Evolutionary conservation across 208 protist species (phyloP).

Genomic region (Leptomonas pyrrhocoris): DNA sequence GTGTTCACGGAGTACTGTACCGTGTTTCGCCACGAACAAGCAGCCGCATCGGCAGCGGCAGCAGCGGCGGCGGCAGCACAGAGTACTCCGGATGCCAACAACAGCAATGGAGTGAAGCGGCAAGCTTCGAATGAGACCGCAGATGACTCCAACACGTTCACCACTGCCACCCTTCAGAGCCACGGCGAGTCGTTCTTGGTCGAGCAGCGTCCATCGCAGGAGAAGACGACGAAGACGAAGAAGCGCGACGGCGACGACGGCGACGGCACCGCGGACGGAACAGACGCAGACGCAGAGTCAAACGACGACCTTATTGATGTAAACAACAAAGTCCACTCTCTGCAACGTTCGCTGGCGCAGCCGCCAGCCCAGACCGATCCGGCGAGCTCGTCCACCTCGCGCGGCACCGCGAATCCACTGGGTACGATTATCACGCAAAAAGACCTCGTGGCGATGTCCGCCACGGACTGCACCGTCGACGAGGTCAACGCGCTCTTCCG

Average conservation of each 20-base stretch:
- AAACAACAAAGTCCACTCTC: not conserved
- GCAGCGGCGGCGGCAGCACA: no score
- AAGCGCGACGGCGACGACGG: not conserved
- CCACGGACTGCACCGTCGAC: constrained; percentile 71
- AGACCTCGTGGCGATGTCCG: constrained; percentile 66
- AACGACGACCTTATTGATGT: not conserved
- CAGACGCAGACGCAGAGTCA: no score
- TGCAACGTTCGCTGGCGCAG: not conserved
- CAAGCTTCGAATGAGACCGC: not conserved
- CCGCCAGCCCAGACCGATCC: not conserved
- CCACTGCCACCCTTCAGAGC: constrained; percentile 1
- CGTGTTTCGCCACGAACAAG: constrained; percentile 31
- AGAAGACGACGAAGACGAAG: not conserved
- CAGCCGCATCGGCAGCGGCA: not conserved
- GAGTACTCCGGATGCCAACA: no score
- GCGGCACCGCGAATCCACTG: not conserved
- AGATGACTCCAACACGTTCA: not conserved
- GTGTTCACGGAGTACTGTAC: constrained; percentile 82
- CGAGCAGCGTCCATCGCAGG: not conserved
- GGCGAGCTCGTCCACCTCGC: not conserved
- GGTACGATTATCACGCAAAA: constrained; percentile 44
- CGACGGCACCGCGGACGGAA: not conserved
- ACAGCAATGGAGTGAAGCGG: not conserved
- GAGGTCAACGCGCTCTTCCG: constrained; percentile 85
- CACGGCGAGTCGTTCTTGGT: constrained; percentile 27